Conservation (phyloP, 176 grass and related monocot genomes). For the Raddia distichophylla region DNA sequence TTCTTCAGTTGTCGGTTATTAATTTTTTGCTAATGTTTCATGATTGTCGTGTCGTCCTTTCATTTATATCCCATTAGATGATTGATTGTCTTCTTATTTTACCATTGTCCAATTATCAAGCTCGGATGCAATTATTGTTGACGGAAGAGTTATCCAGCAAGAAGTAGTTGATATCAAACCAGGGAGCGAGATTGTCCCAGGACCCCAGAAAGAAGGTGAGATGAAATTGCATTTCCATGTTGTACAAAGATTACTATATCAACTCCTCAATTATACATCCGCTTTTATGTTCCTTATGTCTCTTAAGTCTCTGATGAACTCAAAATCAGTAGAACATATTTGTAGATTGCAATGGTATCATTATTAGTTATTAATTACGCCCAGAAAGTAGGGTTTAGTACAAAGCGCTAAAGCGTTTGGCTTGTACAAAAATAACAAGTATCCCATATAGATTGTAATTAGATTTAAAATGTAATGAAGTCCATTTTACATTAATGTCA, state of each 20-base stretch:
- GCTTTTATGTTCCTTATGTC: constrained; percentile 9
- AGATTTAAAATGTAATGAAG: no score
- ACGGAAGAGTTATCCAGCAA: constrained; percentile 70
- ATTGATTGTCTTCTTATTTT: neutral
- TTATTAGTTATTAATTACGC: neutral
- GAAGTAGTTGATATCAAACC: constrained; percentile 67
- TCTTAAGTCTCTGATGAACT: constrained; percentile 22
- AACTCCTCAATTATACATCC: neutral
- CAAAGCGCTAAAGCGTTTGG: no score
- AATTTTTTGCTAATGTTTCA: neutral
- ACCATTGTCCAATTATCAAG: constrained; percentile 45
- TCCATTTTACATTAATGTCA: neutral
- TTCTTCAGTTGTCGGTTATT: neutral
- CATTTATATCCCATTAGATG: neutral
- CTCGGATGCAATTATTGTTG: constrained; percentile 82
- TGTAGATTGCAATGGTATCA: neutral
- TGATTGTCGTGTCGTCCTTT: constrained; percentile 3
- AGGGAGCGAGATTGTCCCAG: constrained; percentile 77
- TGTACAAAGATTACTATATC: neutral
- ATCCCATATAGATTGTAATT: no score
- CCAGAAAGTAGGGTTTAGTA: no score
- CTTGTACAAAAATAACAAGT: no score
- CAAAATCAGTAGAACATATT: neutral
- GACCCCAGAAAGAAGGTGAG: constrained; percentile 80
- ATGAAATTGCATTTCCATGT: constrained; percentile 21